Percentiles rank a stretch among this genome's conserved stretches.
Evolutionary conservation across 176 grass and related monocot genomes (phyloP).

Genomic region (maize (Zea mays)): DNA sequence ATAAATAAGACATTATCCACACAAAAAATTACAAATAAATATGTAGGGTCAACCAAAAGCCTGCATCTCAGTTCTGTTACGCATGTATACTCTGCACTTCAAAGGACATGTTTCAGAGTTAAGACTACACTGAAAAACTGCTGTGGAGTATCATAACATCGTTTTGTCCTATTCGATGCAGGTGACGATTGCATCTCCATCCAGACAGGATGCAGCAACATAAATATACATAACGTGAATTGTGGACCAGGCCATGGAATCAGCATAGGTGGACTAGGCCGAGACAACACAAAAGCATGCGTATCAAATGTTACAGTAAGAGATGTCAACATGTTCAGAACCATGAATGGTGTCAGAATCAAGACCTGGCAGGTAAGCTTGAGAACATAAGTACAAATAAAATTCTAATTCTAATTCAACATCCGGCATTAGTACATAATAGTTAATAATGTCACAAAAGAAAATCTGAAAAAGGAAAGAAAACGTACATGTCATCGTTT

Average conservation of each 20-base stretch:
- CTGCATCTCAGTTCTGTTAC: slow-evolving; percentile 22
- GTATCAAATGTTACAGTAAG: slow-evolving; percentile 96
- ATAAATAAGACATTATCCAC: not conserved
- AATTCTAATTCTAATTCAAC: slow-evolving; percentile 29
- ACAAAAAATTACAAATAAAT: not conserved
- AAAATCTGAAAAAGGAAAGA: not conserved
- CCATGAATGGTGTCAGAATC: slow-evolving; percentile 95
- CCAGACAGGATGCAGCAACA: slow-evolving; percentile 92
- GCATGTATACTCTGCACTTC: slow-evolving; percentile 19
- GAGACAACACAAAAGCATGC: slow-evolving; percentile 95
- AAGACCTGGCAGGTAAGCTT: slow-evolving; percentile 98
- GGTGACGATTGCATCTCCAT: slow-evolving; percentile 96
- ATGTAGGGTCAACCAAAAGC: slow-evolving; percentile 36
- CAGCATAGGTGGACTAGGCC: slow-evolving; percentile 95
- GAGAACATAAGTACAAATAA: slow-evolving; percentile 28
- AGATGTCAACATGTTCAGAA: slow-evolving; percentile 86
- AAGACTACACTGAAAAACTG: slow-evolving; percentile 17
- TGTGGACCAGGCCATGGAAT: slow-evolving; percentile 99
- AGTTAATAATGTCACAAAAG: not conserved
- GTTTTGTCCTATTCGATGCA: slow-evolving; percentile 47
- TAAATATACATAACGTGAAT: slow-evolving; percentile 89
- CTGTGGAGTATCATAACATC: slow-evolving; percentile 17
- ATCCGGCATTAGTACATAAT: not conserved
- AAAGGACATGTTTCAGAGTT: slow-evolving; percentile 29
- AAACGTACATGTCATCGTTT: not conserved